Base-by-base conservation (phyloP, 129 eudicot genomes). In the Flaveria bidentis region DNA sequence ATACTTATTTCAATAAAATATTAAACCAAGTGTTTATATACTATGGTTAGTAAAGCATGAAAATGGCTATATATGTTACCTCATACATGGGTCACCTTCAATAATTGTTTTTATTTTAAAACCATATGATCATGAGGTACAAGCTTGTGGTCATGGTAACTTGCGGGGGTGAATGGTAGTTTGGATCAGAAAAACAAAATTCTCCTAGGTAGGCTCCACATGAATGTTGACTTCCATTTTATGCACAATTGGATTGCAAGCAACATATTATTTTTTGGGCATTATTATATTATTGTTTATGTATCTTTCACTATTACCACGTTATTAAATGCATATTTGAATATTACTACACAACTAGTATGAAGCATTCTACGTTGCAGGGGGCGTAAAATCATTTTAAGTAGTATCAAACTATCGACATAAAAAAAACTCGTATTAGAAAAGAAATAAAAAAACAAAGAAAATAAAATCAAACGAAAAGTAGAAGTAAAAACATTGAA, bases 81-180 rank as follows among this genome's bases (percentile, higher is more conserved):
- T 64, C 77, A 45, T 62, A 17, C 73, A 20, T 20, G 22, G 22
- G 22, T 20, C 22, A 20, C 22, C 22, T 20, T 20, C 22, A 20
- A 20, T 20, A 20, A 20, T 20, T 20, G 22, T 20, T 20, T 20
- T 20, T 20, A 20, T 20, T 20, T 20, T 20, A 20, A 20, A 56
- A 28, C 80, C 60, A 65, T 7, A 80, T 44, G 61, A 61, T 74
- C 23, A 76, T 76, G 80, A 36, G 73, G 26, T 33, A 65, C 62
- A 80, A 80, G 58, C 61, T 75, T 80, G 74, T 66, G 80, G 80
- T 80, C 46, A 74, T 75, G 71, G 76, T 67, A 52, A 80, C 58
- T 73, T 58, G 74, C 41, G 42, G 42, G 73, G 83, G 64, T 33
- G 63, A 50, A 49, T 46, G 47, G 53, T 17, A 26, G 42, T 75